Evolutionary conservation across 306 rosid genomes (phyloP).

Genomic region (Vicia sativa): DNA sequence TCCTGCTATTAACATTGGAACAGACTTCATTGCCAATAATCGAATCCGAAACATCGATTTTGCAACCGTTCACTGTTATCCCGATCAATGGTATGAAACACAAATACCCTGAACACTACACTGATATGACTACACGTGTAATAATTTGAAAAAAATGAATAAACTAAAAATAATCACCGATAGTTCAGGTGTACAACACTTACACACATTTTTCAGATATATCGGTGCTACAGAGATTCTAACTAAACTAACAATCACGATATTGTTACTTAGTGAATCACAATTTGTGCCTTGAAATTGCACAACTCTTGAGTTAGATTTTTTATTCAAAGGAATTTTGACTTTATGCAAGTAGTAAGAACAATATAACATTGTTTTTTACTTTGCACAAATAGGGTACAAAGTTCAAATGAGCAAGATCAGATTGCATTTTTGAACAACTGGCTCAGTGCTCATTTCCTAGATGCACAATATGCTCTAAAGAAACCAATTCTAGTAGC

Average conservation of each 20-base stretch:
- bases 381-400: conserved; percentile 51
- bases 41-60: conserved; percentile 68
- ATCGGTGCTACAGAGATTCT: no score
- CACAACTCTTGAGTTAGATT: not conserved
- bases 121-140: no score
- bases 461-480: conserved; percentile 65
- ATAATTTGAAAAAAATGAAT: no score
- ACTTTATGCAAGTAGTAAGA: not conserved
- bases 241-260: no score
- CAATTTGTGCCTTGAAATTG: not conserved
- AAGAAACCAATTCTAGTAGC: conserved; percentile 68
- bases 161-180: no score
- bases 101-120: no score
- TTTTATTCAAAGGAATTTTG: not conserved
- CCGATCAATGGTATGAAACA: conserved; percentile 75
- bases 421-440: conserved; percentile 72
- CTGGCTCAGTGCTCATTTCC: conserved; percentile 75
- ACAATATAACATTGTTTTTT: not conserved
- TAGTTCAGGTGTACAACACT: no score
- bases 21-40: conserved; percentile 85
- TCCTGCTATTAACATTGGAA: conserved; percentile 67
- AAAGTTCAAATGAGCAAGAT: conserved; percentile 55
- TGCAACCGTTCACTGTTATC: conserved; percentile 85
- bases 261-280: not conserved
- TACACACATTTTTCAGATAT: no score